These are phyloP conservation scores for Hymenoscyphus infarciens DNA, from an alignment of 2,329 filamentous ascomycete genomes.

Conservation along the genomic window DNA sequence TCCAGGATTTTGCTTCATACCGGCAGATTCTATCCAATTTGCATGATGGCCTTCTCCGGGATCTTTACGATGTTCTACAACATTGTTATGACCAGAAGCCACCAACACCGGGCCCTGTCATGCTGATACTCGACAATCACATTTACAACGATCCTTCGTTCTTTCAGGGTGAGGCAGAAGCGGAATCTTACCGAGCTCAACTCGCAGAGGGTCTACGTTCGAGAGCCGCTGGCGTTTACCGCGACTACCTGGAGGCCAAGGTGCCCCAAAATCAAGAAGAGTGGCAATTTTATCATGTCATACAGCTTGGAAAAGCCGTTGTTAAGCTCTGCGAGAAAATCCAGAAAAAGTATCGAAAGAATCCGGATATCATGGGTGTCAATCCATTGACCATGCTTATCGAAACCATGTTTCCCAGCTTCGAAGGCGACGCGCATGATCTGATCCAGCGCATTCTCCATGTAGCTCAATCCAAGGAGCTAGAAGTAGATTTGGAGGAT, in stretches of 20 bases:
- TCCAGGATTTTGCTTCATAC: conserved; percentile 67
- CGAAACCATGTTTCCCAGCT: conserved; percentile 80
- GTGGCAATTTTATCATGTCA: conserved; percentile 90
- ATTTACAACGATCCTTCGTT: conserved; percentile 77
- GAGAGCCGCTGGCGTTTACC: conserved; percentile 76
- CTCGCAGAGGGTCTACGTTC: conserved; percentile 69
- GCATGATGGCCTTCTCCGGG: conserved; percentile 78
- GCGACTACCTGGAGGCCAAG: conserved; percentile 71
- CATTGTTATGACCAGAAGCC: conserved; percentile 87
- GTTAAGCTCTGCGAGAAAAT: conserved; percentile 84
- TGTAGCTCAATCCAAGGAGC: conserved; percentile 62
- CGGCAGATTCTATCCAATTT: conserved; percentile 70
- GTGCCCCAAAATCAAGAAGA: conserved; percentile 76
- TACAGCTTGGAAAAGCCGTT: conserved; percentile 81
- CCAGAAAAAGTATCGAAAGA: conserved; percentile 86
- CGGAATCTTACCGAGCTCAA: conserved; percentile 67
- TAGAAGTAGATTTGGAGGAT: conserved; percentile 82
- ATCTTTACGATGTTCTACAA: conserved; percentile 84
- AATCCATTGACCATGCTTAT: conserved; percentile 67
- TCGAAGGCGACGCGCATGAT: conserved; percentile 83
- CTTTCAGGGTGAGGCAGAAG: conserved; percentile 63
- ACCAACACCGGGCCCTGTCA: conserved; percentile 72
- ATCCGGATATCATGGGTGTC: conserved; percentile 78
- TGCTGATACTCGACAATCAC: conserved; percentile 76
- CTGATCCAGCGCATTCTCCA: conserved; percentile 79